Evolutionary conservation across 2,329 filamentous ascomycete species (phyloP), one percentile per base, ranked within the genome.

Genomic region (Penicillium sp.): DNA sequence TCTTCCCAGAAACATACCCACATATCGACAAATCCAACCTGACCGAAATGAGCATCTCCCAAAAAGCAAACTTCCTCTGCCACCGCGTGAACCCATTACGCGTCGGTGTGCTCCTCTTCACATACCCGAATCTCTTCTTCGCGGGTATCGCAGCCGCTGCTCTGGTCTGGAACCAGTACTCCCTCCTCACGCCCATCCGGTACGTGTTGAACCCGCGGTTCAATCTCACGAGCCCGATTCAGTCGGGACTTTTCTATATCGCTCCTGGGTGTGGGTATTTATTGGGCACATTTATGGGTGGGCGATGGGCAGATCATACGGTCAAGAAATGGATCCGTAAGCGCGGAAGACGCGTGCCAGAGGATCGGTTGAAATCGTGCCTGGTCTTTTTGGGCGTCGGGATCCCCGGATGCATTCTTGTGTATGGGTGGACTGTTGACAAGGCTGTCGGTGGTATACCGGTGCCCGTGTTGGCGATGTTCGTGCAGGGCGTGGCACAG

Each of bases 81-180:
- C 66, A 73, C 6, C 84, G 86, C 77, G 74, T 85, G 41, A 88
- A 86, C 52, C 87, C 87, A 0, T 73, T 82, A 58, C 77, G 83
- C 1, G 69, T 73, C 8, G 79, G 87, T 12, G 58, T 87, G 9
- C 71, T 76, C 15, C 73, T 89, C 7, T 87, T 85, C 66, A 75
- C 78, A 13, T 87, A 88, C 62, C 82, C 83, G 1, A 89, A 89
- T 60, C 74, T 89, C 2, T 72, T 87, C 12, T 74, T 85, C 48
- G 78, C 79, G 13, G 81, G 78, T 3, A 67, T 86, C 3, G 82
- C 81, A 2, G 83, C 79, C 40, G 79, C 78, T 0, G 76, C 79
- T 10, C 72, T 91, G 0, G 81, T 89, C 12, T 89, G 84, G 84
- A 89, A 90, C 66, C 88, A 89, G 62, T 88, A 88, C 66, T 78